phyloP scores from a whole-genome alignment of 768 basidiomycete species.

The Pholiota molesta region DNA sequence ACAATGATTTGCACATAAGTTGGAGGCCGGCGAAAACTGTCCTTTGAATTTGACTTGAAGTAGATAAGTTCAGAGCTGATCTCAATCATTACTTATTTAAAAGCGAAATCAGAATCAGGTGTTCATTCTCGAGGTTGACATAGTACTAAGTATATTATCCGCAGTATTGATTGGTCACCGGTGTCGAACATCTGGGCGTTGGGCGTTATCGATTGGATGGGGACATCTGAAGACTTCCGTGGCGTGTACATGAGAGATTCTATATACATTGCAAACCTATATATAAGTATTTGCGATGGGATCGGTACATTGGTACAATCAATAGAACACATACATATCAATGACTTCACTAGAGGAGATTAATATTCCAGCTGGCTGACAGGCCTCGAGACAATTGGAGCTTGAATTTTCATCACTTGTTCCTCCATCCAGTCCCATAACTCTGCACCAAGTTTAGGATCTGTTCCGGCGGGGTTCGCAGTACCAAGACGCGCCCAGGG shows the following conservation, averaged over 20 bases:
- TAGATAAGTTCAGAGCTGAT: not conserved
- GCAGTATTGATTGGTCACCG: no score
- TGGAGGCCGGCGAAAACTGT: not conserved
- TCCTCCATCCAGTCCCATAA: slow-evolving; percentile 49
- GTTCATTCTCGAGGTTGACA: not conserved
- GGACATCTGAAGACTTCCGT: no score
- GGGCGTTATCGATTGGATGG: no score
- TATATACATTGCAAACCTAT: no score
- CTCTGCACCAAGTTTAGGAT: slow-evolving; percentile 34
- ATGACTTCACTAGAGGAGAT: not conserved
- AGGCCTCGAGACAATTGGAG: not conserved
- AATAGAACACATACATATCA: not conserved
- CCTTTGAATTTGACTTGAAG: not conserved
- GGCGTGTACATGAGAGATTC: no score
- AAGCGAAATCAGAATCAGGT: not conserved
- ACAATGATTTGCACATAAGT: not conserved
- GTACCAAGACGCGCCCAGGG: slow-evolving; percentile 44
- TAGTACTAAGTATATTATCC: not conserved
- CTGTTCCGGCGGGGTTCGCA: slow-evolving; percentile 22
- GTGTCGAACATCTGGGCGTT: no score
- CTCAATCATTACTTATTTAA: not conserved
- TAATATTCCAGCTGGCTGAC: not conserved
- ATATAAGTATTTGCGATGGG: not conserved
- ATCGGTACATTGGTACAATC: not conserved
- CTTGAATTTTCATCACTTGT: slow-evolving; percentile 32